Percentiles rank a stretch among this genome's conserved stretches.
Conservation (phyloP, 2,329 filamentous ascomycete genomes). For the Diaporthe vaccinii region DNA sequence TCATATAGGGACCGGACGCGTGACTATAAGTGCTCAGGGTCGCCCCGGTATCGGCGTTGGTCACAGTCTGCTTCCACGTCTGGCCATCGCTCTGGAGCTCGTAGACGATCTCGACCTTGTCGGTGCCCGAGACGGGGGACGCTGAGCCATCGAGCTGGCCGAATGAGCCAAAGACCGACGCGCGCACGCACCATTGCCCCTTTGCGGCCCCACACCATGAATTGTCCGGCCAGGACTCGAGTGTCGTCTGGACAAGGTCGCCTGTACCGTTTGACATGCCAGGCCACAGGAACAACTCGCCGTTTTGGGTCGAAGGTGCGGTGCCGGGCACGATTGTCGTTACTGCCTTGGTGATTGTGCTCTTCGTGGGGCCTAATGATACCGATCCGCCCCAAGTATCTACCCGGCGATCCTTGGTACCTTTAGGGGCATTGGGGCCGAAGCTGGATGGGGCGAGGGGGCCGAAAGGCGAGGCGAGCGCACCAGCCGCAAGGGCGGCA, state of each 20-base stretch:
- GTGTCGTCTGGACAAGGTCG: constrained; percentile 56
- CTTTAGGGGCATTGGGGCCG: not conserved
- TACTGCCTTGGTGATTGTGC: constrained; percentile 52
- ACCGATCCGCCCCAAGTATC: constrained; percentile 37
- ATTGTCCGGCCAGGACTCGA: constrained; percentile 57
- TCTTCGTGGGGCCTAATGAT: constrained; percentile 35
- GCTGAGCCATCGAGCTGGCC: constrained; percentile 52
- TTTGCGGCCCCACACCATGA: constrained; percentile 55
- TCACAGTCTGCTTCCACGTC: constrained; percentile 49
- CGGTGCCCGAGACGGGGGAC: constrained; percentile 29
- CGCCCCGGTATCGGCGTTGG: constrained; percentile 53
- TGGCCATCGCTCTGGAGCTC: constrained; percentile 43
- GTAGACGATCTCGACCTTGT: constrained; percentile 44
- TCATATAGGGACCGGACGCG: constrained; percentile 54
- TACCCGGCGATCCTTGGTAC: not conserved
- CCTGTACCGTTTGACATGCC: constrained; percentile 61
- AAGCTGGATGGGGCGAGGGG: not conserved
- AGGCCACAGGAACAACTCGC: constrained; percentile 57
- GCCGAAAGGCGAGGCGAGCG: not conserved
- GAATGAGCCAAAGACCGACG: constrained; percentile 55
- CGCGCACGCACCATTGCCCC: constrained; percentile 56
- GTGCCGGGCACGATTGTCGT: constrained; percentile 56
- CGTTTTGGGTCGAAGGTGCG: constrained; percentile 53
- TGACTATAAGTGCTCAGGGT: constrained; percentile 51
- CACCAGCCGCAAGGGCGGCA: constrained; percentile 18